These are phyloP conservation scores for Podaxis pistillaris DNA, from an alignment of 768 basidiomycete species.

Conservation along the genomic window DNA sequence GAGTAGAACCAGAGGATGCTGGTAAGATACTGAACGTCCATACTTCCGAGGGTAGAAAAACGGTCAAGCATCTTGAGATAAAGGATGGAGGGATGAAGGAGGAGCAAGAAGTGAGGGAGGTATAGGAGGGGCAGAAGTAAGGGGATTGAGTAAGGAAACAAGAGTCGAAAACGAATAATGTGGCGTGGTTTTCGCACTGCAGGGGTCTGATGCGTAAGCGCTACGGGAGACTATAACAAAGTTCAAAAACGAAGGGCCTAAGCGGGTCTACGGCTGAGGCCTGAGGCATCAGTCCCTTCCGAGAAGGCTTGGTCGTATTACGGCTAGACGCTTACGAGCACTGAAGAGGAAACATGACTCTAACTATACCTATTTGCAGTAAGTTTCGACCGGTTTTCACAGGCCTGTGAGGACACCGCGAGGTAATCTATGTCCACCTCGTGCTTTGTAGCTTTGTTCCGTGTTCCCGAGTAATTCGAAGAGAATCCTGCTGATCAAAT, in stretches of 20 bases:
- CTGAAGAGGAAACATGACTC: neutral
- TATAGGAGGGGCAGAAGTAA: neutral
- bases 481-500: neutral
- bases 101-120: neutral
- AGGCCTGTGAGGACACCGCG: neutral
- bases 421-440: neutral
- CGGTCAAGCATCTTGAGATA: neutral
- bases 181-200: neutral
- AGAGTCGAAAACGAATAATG: neutral
- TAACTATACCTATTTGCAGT: neutral
- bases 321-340: neutral
- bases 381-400: neutral
- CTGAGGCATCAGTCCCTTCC: neutral
- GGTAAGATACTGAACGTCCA: conserved; percentile 5
- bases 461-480: neutral
- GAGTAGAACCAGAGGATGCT: conserved; percentile 8
- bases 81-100: neutral
- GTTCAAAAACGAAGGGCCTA: neutral
- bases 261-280: neutral
- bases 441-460: conserved; percentile 1
- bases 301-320: neutral
- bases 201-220: neutral
- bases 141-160: neutral
- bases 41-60: neutral
- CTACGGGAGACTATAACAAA: too few relatives aligned